These are phyloP conservation scores for Atalantia buxifolia DNA, from an alignment of 345 rosid genomes.

Conservation along the genomic window DNA sequence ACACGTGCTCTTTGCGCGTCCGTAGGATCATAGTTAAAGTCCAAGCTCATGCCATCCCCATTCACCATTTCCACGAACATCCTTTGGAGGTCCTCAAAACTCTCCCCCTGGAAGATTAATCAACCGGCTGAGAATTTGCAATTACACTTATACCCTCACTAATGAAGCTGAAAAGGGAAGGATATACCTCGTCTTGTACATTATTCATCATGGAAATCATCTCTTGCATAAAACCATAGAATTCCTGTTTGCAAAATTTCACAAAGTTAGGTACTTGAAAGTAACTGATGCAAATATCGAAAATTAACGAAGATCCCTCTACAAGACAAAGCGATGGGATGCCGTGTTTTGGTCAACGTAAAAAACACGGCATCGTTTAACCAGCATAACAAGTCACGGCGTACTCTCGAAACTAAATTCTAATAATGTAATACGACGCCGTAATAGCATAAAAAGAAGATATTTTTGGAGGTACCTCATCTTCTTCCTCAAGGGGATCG, in stretches of 20 bases:
- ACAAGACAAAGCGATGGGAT: not conserved
- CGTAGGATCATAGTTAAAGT: slow-evolving; percentile 21
- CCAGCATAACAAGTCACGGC: not conserved
- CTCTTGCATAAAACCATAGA: slow-evolving; percentile 86
- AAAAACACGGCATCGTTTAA: not conserved
- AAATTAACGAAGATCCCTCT: not conserved
- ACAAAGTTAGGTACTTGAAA: slow-evolving; percentile 2
- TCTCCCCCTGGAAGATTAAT: slow-evolving; percentile 48
- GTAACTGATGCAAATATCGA: not conserved
- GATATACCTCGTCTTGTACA: slow-evolving; percentile 69
- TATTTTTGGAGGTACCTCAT: slow-evolving; percentile 45
- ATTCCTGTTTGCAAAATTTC: slow-evolving; percentile 45
- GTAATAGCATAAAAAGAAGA: not conserved
- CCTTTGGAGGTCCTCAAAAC: slow-evolving; percentile 85
- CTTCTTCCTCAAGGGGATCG: slow-evolving; percentile 71
- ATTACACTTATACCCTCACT: not conserved
- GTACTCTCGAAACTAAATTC: too few species aligned
- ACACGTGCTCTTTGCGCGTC: slow-evolving; percentile 47
- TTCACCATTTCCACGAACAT: slow-evolving; percentile 82
- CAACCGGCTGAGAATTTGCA: not conserved
- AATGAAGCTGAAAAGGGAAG: not conserved
- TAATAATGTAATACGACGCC: not conserved
- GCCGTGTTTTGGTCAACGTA: not conserved
- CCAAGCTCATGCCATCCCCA: slow-evolving; percentile 41
- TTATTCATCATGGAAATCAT: slow-evolving; percentile 88